phyloP scores from a whole-genome alignment of 768 basidiomycete genomes.

The Trametes punicea region DNA sequence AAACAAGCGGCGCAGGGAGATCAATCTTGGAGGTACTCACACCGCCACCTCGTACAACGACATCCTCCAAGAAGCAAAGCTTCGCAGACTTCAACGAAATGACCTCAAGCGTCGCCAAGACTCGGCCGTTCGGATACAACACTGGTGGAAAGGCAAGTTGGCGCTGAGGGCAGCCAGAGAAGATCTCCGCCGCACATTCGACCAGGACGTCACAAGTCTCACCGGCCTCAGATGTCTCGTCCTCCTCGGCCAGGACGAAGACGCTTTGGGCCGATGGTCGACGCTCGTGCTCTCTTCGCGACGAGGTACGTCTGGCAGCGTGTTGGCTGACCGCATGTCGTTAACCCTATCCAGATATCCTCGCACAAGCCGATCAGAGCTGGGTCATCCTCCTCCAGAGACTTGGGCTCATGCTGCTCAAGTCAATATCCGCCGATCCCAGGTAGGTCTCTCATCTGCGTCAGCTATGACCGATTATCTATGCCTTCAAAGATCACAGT shows the following conservation, averaged over 20 bases:
- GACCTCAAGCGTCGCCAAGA: conserved; percentile 55
- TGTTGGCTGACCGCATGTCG: not conserved
- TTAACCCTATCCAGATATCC: conserved; percentile 16
- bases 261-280: conserved; percentile 47
- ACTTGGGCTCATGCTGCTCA: conserved; percentile 46
- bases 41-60: conserved; percentile 48
- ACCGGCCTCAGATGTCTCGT: conserved; percentile 63
- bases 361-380: conserved; percentile 32
- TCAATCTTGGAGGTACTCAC: conserved; percentile 72
- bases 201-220: conserved; percentile 48
- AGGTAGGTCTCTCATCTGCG: conserved; percentile 38
- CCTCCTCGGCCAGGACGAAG: conserved; percentile 52
- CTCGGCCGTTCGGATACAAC: conserved; percentile 58
- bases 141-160: conserved; percentile 60
- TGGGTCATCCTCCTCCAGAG: conserved; percentile 64
- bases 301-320: conserved; percentile 25
- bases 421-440: conserved; percentile 46
- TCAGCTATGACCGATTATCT: not conserved
- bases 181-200: conserved; percentile 49
- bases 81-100: conserved; percentile 54
- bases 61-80: conserved; percentile 62
- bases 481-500: conserved; percentile 40
- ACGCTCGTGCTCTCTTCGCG: conserved; percentile 30
- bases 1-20: conserved; percentile 48
- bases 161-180: conserved; percentile 41